Evolutionary conservation across 2,329 filamentous ascomycete genomes (phyloP).

Genomic region (Helicocarpus griseus): DNA sequence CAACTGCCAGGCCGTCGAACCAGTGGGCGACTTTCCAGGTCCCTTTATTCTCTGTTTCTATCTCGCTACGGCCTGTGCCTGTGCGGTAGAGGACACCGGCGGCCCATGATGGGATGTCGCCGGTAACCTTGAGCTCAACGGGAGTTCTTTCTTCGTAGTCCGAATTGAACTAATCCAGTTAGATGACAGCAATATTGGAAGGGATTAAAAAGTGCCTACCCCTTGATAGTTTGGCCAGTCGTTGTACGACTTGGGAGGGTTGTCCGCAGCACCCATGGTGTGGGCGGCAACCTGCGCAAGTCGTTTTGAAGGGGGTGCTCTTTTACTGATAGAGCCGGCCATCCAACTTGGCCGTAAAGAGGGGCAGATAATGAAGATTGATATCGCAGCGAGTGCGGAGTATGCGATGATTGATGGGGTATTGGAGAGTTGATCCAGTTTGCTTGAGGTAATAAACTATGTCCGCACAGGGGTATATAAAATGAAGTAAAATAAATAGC

Average conservation of each 20-base stretch:
- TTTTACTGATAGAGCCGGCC: background rate
- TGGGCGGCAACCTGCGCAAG: background rate
- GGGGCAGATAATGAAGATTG: background rate
- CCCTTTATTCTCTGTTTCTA: conserved; percentile 51
- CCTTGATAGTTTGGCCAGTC: conserved; percentile 46
- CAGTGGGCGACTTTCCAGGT: conserved; percentile 59
- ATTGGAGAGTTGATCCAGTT: no score
- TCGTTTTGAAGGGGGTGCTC: background rate
- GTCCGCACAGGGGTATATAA: no score
- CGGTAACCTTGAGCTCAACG: conserved; percentile 53
- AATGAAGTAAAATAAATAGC: no score
- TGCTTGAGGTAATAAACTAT: no score
- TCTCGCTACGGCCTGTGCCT: conserved; percentile 56
- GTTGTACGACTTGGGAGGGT: conserved; percentile 20
- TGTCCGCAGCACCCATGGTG: conserved; percentile 1
- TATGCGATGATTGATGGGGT: no score
- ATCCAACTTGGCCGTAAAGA: background rate
- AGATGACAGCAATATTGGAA: conserved; percentile 7
- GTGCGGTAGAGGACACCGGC: conserved; percentile 65
- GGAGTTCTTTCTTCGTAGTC: conserved; percentile 57
- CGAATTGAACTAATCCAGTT: conserved; percentile 50
- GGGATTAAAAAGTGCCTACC: conserved; percentile 26
- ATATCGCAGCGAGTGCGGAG: no score
- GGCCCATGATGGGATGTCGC: conserved; percentile 60
- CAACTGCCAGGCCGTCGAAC: conserved; percentile 69